Evolutionary conservation across 768 basidiomycete genomes (phyloP).

Genomic region (Podaxis pistillaris): DNA sequence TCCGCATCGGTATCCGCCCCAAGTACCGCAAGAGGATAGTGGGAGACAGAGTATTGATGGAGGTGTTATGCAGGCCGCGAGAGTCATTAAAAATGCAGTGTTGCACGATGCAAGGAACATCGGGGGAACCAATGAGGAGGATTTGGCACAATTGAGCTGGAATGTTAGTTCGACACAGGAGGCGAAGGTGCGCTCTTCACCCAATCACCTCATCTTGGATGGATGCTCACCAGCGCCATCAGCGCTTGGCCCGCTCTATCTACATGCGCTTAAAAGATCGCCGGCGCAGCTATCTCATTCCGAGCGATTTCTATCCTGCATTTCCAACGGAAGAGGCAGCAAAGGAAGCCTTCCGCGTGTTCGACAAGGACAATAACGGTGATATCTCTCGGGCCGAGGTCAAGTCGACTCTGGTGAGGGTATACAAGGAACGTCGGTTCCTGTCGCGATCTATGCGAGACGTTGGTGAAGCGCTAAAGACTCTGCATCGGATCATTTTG

Average conservation of each 20-base stretch:
- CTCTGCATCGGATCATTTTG: conserved; percentile 62
- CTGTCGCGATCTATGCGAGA: conserved; percentile 77
- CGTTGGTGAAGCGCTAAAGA: conserved; percentile 63
- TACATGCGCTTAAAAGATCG: conserved; percentile 60
- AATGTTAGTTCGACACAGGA: conserved; percentile 57
- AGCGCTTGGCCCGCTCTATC: conserved; percentile 68
- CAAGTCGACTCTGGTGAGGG: conserved; percentile 61
- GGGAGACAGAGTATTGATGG: conserved; percentile 32
- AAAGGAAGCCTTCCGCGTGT: conserved; percentile 67
- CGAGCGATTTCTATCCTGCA: conserved; percentile 71
- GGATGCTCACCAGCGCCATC: conserved; percentile 4
- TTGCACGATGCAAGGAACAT: conserved; percentile 78
- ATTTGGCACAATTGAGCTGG: conserved; percentile 44
- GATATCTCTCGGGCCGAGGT: conserved; percentile 77
- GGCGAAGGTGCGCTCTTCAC: conserved; percentile 52
- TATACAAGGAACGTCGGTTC: conserved; percentile 79
- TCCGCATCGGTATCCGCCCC: conserved; percentile 42
- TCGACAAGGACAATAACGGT: conserved; percentile 75
- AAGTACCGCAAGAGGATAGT: conserved; percentile 8
- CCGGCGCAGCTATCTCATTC: conserved; percentile 56
- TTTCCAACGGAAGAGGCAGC: conserved; percentile 58
- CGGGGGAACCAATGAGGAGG: conserved; percentile 42
- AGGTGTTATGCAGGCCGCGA: conserved; percentile 56
- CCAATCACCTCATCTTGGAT: neutral
- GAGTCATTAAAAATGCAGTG: conserved; percentile 63